Conservation (phyloP, 805 yeast genomes). For the Yamadazyma philogaea region DNA sequence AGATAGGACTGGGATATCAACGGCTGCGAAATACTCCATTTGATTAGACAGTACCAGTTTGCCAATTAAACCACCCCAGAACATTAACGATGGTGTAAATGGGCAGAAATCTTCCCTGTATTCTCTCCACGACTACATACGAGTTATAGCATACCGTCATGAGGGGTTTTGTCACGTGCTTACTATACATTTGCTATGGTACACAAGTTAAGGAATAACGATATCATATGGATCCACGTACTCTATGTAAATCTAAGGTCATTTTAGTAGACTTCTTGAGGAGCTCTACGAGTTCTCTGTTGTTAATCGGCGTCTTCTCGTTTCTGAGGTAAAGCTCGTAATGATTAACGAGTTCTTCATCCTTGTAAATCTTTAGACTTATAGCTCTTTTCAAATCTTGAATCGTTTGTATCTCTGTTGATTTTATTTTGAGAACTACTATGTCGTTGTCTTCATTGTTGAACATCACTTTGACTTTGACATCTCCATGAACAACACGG, state of each 20-base stretch:
- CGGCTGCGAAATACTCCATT: not conserved
- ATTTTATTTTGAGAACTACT: constrained; percentile 24
- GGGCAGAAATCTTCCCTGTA: too few relatives aligned
- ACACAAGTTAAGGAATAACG: not conserved
- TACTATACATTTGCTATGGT: not conserved
- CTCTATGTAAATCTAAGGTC: constrained; percentile 21
- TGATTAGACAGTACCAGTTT: not conserved
- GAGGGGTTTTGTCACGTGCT: too few relatives aligned
- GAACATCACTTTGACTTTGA: constrained; percentile 26
- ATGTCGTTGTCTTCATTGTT: constrained; percentile 29
- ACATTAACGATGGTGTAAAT: too few relatives aligned
- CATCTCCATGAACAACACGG: constrained; percentile 4
- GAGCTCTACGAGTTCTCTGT: constrained; percentile 12
- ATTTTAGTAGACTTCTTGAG: constrained; percentile 23
- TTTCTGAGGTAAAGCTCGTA: constrained; percentile 19
- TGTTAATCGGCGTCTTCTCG: constrained; percentile 11
- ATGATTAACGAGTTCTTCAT: constrained; percentile 24
- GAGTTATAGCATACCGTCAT: too few relatives aligned
- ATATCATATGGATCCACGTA: constrained; percentile 14
- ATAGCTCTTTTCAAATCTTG: constrained; percentile 26
- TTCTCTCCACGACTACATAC: too few relatives aligned
- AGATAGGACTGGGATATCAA: not conserved
- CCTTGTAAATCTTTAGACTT: constrained; percentile 30
- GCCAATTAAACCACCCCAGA: too few relatives aligned
- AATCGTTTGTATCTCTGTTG: constrained; percentile 22